A percentile compares a stretch with the other conserved stretches of the same genome.
Conservation (phyloP, 495 filamentous ascomycete genomes). For the Penicillium dipodomyicola region DNA sequence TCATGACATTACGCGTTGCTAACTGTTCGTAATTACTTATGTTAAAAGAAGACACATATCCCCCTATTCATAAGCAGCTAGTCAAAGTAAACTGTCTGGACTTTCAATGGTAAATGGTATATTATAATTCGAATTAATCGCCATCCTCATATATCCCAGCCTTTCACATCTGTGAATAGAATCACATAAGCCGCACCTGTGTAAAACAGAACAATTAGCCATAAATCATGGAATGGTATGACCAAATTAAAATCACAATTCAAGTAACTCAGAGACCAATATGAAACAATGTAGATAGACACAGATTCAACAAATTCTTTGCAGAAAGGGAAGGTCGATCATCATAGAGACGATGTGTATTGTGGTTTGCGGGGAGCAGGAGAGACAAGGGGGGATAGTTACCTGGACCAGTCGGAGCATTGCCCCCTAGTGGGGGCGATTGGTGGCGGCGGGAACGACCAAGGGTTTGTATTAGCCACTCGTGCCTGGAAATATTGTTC, state of each 20-base stretch:
- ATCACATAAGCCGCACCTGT: background rate
- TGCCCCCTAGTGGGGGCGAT: slow-evolving; percentile 8
- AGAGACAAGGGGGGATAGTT: background rate
- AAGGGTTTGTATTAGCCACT: background rate
- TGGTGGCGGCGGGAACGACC: slow-evolving; percentile 4
- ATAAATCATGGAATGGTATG: background rate
- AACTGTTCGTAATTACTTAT: too few species aligned
- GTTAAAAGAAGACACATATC: too few species aligned
- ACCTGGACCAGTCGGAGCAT: slow-evolving; percentile 14
- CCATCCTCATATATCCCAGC: too few species aligned
- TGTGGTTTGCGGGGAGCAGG: background rate
- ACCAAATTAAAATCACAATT: background rate
- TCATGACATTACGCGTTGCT: too few species aligned
- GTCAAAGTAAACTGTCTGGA: too few species aligned
- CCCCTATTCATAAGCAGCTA: too few species aligned
- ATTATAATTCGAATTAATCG: too few species aligned
- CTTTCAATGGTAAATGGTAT: too few species aligned
- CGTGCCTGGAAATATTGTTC: slow-evolving; percentile 4
- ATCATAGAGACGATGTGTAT: slow-evolving; percentile 12
- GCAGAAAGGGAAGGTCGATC: slow-evolving; percentile 25
- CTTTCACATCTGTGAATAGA: too few species aligned
- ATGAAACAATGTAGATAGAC: slow-evolving; percentile 25
- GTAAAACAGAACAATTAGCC: background rate
- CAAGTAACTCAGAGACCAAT: slow-evolving; percentile 22
- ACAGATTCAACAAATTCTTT: slow-evolving; percentile 18